These are phyloP conservation scores for Botrytis pseudocinerea DNA, from an alignment of 2,329 filamentous ascomycete genomes.

Conservation along the genomic window DNA sequence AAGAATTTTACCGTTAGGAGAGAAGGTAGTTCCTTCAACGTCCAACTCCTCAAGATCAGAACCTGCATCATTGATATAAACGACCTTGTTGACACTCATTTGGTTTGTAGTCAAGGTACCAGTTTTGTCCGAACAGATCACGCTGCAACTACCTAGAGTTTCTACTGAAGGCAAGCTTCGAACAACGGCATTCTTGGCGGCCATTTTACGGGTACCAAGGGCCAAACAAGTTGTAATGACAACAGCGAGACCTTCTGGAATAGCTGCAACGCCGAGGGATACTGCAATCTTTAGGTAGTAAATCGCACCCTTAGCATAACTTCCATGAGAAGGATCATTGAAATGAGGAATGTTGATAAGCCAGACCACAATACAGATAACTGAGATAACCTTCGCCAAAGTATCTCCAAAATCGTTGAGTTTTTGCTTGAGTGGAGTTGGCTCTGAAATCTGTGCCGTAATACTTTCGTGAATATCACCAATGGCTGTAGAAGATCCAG, in stretches of 20 bases:
- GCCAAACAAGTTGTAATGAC: conserved; percentile 99
- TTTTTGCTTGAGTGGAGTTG: conserved; percentile 97
- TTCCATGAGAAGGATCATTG: conserved; percentile 88
- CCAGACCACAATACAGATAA: conserved; percentile 96
- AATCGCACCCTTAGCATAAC: conserved; percentile 94
- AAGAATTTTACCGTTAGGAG: conserved; percentile 74
- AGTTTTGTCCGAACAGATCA: conserved; percentile 99
- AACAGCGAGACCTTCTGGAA: conserved; percentile 94
- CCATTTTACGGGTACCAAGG: conserved; percentile 97
- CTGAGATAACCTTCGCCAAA: conserved; percentile 95
- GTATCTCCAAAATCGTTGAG: conserved; percentile 96
- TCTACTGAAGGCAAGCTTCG: conserved; percentile 95
- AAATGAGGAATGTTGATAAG: conserved; percentile 98
- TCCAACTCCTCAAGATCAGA: conserved; percentile 79
- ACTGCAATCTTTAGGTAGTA: conserved; percentile 99
- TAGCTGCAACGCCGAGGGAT: conserved; percentile 94
- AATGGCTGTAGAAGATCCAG: conserved; percentile 88
- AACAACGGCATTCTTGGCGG: conserved; percentile 95
- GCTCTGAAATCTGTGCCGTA: conserved; percentile 94
- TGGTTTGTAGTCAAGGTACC: conserved; percentile 98
- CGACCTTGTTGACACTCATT: conserved; percentile 96
- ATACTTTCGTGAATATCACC: conserved; percentile 99
- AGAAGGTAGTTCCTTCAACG: conserved; percentile 90
- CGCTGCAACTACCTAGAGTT: conserved; percentile 96
- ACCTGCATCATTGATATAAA: conserved; percentile 75